Evolutionary conservation across 1,284 basidiomycete genomes (phyloP).

Genomic region (Cryptococcus jaspeensis): DNA sequence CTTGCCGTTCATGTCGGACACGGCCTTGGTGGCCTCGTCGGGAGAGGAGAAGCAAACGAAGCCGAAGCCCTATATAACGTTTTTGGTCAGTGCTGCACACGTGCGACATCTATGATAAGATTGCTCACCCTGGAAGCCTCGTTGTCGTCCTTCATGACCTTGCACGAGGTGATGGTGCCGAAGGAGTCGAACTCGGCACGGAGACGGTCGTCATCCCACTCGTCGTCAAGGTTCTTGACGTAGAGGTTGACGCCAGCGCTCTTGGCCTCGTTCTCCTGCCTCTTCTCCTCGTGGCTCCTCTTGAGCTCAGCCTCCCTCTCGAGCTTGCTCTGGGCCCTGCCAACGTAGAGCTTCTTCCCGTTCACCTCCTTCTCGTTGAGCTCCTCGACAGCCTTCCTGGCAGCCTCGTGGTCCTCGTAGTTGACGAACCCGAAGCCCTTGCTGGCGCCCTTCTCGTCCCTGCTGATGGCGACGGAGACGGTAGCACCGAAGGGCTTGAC

Average conservation of each 20-base stretch:
- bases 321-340: constrained; percentile 97
- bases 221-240: constrained; percentile 92
- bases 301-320: constrained; percentile 98
- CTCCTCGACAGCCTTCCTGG: constrained; percentile 82
- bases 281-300: constrained; percentile 89
- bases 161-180: constrained; percentile 96
- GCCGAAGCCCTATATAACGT: constrained; percentile 87
- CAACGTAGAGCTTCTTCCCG: constrained; percentile 91
- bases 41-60: constrained; percentile 99
- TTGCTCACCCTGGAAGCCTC: constrained; percentile 45
- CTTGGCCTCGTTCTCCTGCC: constrained; percentile 97
- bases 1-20: constrained; percentile 99
- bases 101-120: too few relatives aligned
- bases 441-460: constrained; percentile 78
- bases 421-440: constrained; percentile 99
- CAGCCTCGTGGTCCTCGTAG: constrained; percentile 89
- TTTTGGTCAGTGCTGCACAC: neutral
- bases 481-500: constrained; percentile 80
- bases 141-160: constrained; percentile 98
- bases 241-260: constrained; percentile 99
- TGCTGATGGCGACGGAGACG: constrained; percentile 80
- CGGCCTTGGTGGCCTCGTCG: constrained; percentile 98
- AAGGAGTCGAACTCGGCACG: constrained; percentile 94
- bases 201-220: constrained; percentile 92
- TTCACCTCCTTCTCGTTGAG: constrained; percentile 85